phyloP scores from a whole-genome alignment of 2,329 filamentous ascomycete genomes.

The Pseudogymnoascus sp. region DNA sequence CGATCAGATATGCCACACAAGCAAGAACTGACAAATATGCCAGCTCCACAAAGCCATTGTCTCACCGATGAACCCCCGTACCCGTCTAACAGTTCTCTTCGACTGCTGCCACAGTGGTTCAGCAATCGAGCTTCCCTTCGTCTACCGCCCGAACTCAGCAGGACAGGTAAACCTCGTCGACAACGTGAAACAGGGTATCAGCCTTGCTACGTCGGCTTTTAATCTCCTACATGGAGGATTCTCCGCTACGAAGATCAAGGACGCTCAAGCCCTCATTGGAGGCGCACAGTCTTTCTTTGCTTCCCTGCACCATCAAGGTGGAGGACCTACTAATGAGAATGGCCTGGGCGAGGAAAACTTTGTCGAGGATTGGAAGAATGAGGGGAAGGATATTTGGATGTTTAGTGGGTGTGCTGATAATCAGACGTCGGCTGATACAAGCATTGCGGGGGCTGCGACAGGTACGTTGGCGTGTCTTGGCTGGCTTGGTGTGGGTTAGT shows the following conservation, averaged over 20 bases:
- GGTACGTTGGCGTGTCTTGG: background rate
- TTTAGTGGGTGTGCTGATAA: conserved; percentile 35
- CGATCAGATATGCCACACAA: background rate
- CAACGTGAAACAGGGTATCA: conserved; percentile 44
- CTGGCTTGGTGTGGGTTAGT: too few relatives aligned
- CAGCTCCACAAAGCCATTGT: conserved; percentile 45
- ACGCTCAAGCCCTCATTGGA: conserved; percentile 43
- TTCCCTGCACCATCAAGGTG: conserved; percentile 38
- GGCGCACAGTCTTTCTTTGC: conserved; percentile 47
- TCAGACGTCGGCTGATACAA: conserved; percentile 35
- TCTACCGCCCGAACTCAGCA: conserved; percentile 49
- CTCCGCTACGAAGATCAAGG: conserved; percentile 35
- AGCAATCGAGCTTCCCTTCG: conserved; percentile 50
- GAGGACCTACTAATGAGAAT: conserved; percentile 36
- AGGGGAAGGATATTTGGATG: conserved; percentile 37
- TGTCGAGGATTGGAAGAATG: conserved; percentile 34
- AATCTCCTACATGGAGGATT: conserved; percentile 45
- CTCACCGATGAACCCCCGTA: conserved; percentile 41
- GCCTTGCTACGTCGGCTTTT: conserved; percentile 42
- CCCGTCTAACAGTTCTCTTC: conserved; percentile 48
- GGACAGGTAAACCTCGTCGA: conserved; percentile 50
- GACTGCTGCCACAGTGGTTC: conserved; percentile 58
- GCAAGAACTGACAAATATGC: background rate
- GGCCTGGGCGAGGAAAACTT: conserved; percentile 40
- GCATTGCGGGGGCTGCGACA: conserved; percentile 28